phyloP scores from a whole-genome alignment of 768 basidiomycete genomes.

The Coprinellus micaceus region DNA sequence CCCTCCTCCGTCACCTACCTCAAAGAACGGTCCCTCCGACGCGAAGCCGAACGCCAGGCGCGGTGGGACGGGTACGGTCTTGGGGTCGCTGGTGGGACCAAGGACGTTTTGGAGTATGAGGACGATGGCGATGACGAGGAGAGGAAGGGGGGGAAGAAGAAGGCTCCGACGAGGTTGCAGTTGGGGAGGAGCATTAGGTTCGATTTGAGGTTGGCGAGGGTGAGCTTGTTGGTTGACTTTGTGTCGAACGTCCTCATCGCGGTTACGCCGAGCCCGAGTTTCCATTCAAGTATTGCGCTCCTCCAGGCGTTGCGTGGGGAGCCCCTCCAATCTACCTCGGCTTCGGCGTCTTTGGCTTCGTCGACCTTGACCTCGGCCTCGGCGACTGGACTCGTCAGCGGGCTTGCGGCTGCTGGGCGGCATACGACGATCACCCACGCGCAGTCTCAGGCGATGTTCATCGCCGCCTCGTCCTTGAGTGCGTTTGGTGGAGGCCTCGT shows the following conservation, averaged over 20 bases:
- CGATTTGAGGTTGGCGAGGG: conserved; percentile 59
- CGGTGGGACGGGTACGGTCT: background rate
- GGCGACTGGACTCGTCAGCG: background rate
- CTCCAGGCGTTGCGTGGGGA: no score
- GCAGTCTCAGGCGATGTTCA: conserved; percentile 50
- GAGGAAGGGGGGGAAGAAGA: conserved; percentile 21
- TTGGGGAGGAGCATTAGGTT: conserved; percentile 66
- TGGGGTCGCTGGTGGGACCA: background rate
- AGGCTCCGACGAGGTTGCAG: conserved; percentile 46
- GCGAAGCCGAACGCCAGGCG: background rate
- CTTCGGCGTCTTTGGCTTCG: background rate
- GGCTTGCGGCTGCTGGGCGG: background rate
- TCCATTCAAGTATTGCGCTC: no score
- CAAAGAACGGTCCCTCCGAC: background rate
- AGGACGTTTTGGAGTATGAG: background rate
- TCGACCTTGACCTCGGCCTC: background rate
- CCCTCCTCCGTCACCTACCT: conserved; percentile 29
- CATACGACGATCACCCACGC: conserved; percentile 6
- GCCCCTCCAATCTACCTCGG: conserved; percentile 34
- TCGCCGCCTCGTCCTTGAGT: conserved; percentile 55
- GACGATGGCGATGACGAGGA: background rate
- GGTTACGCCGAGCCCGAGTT: no score
- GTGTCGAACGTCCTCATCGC: conserved; percentile 58
- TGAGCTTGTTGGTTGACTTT: conserved; percentile 64
- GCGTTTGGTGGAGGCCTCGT: conserved; percentile 63